Evolutionary conservation across 2,329 filamentous ascomycete species (phyloP), one percentile per base, ranked within the genome.

Genomic region (Didymellaceae sp.): DNA sequence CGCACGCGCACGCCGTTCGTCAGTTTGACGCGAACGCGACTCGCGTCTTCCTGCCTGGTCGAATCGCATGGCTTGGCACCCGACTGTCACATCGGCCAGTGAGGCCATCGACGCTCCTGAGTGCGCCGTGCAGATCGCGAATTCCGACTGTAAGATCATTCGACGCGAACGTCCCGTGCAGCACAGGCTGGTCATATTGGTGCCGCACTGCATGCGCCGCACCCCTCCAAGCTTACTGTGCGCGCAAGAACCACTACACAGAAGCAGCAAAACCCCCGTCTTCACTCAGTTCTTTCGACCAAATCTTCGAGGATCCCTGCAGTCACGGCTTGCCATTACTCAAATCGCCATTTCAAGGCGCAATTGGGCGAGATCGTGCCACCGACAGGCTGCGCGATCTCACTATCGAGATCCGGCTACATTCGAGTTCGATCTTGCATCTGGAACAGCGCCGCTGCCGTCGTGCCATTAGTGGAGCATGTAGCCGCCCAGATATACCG

Each of bases 61-160:
- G 26, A 30, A 20, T 43, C 43, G 26, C 48, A 16, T 30, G 37
- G 49, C 60, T 63, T 63, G 60, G 60, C 60, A 50, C 20, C 30
- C 30, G 14, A 17, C 16, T 11, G 14, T n/a, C 24, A 18, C 24
- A 16, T 21, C n/a, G 6, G 5, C 34, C 20, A 2, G 14, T 20
- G 32, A 32, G 33, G 20, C 14, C 18, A 25, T 17, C n/a, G 14
- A 33, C 26, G 26, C 26, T 28, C 10, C 26, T 13, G 10, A 28
- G 26, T 22, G 22, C 25, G 17, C 9, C 24, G 45, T 32, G 17
- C 24, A 32, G 18, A 10, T 40, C 16, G 34, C 26, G 22, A 37
- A n/a, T 38, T 51, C 35, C 35, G 13, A 30, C 30, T 14, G 14
- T 20, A 28, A 35, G 21, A 14, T 2, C 11, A 32, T 9, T 41